These are phyloP conservation scores for Pythium phragmiticola DNA, from an alignment of 352 stramenopile genomes.

Conservation along the genomic window DNA sequence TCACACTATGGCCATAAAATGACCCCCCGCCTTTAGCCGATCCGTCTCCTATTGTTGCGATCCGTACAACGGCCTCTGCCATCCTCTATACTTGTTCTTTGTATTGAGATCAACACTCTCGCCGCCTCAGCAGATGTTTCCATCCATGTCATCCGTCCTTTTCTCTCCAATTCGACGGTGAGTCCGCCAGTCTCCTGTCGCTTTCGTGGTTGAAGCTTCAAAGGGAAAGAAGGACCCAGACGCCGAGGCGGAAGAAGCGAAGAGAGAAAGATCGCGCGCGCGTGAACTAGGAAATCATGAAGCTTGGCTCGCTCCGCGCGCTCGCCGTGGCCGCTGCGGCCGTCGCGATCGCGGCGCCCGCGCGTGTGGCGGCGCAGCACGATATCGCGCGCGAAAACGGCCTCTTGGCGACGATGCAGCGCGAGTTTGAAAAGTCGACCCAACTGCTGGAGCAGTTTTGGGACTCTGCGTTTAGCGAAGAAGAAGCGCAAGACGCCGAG, in stretches of 20 bases:
- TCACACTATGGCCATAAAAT: slow-evolving; percentile 9
- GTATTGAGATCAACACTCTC: slow-evolving; percentile 2
- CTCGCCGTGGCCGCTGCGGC: slow-evolving; percentile 6
- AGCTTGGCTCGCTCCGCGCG: slow-evolving; percentile 15
- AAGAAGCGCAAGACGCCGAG: slow-evolving; percentile 7
- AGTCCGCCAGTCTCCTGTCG: neutral
- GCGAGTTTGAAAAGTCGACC: slow-evolving; percentile 41
- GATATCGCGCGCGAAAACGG: slow-evolving; percentile 14
- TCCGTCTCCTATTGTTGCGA: neutral
- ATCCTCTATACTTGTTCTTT: slow-evolving; percentile 18
- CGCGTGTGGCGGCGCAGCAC: slow-evolving; percentile 6
- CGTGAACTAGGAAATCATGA: slow-evolving; percentile 6
- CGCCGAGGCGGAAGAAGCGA: slow-evolving; percentile 3
- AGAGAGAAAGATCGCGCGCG: neutral
- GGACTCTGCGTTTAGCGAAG: slow-evolving; percentile 17
- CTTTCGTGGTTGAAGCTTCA: slow-evolving; percentile 22
- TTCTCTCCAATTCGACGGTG: slow-evolving; percentile 16
- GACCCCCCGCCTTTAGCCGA: slow-evolving; percentile 6
- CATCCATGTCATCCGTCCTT: slow-evolving; percentile 24
- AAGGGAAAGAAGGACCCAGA: slow-evolving; percentile 7
- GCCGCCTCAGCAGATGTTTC: neutral
- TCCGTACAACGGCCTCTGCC: slow-evolving; percentile 2
- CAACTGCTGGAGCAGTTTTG: slow-evolving; percentile 44
- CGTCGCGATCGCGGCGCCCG: neutral
- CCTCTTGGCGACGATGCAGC: slow-evolving; percentile 33